A percentile compares a stretch with the other conserved stretches of the same genome.
Conservation (phyloP, 2,329 filamentous ascomycete genomes). For the Tolypocladium endophyticum region DNA sequence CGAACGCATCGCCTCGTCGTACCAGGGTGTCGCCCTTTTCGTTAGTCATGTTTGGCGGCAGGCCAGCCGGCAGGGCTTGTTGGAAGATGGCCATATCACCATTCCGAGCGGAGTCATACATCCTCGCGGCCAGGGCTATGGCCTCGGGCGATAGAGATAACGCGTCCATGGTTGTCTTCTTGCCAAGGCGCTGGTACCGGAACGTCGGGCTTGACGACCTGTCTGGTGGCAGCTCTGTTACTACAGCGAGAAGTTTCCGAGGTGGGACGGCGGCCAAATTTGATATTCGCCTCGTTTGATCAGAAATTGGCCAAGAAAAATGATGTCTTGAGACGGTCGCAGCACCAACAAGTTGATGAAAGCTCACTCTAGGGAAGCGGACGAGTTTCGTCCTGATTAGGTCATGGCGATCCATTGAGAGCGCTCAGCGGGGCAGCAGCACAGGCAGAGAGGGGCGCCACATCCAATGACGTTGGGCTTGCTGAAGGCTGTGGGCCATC, state of each 20-base stretch:
- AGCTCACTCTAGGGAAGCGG: not conserved
- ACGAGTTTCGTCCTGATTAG: not conserved
- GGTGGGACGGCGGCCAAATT: too few relatives aligned
- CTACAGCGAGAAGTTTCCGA: not conserved
- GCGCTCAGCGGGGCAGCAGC: not conserved
- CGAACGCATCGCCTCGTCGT: conserved; percentile 9
- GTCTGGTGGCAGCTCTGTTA: not conserved
- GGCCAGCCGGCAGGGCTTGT: conserved; percentile 52
- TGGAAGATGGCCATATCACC: conserved; percentile 49
- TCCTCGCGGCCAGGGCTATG: conserved; percentile 52
- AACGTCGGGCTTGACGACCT: not conserved
- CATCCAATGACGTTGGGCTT: not conserved
- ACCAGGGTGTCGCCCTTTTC: conserved; percentile 63
- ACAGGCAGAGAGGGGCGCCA: not conserved
- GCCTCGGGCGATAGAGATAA: conserved; percentile 37
- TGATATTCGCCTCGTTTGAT: too few relatives aligned
- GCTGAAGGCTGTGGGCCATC: not conserved
- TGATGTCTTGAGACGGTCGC: not conserved
- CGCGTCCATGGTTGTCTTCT: not conserved
- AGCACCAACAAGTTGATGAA: not conserved
- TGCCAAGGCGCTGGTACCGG: not conserved
- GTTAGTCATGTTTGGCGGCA: conserved; percentile 62
- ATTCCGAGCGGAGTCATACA: conserved; percentile 56
- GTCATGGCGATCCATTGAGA: not conserved
- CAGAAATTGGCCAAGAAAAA: not conserved